A percentile compares a stretch with the other conserved stretches of the same genome.
Conservation (phyloP, 179 eudicot genomes). For the Drosera spatulata region DNA sequence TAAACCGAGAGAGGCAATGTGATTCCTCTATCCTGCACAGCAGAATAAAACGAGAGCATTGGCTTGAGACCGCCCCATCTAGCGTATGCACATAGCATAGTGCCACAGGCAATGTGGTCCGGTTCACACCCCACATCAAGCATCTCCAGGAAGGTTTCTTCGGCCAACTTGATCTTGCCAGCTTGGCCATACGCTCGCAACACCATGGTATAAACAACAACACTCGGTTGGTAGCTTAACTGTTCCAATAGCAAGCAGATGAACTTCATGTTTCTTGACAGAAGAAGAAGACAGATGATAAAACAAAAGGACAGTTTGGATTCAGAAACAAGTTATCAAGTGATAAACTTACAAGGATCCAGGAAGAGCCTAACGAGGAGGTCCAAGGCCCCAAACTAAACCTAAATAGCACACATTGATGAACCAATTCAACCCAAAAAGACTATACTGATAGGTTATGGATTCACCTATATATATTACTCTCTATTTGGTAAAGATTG, state of each 20-base stretch:
- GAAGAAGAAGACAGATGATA: too few species aligned
- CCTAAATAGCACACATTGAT: too few species aligned
- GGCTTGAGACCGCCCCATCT: conserved; percentile 87
- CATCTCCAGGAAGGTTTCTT: conserved; percentile 88
- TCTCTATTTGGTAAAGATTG: too few species aligned
- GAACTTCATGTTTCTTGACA: too few species aligned
- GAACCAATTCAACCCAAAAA: too few species aligned
- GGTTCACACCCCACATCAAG: conserved; percentile 96
- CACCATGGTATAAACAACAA: conserved; percentile 72
- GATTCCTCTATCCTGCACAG: conserved; percentile 59
- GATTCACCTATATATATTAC: too few species aligned
- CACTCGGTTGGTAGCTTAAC: conserved; percentile 79
- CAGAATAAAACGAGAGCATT: conserved; percentile 79
- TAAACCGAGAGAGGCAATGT: conserved; percentile 52
- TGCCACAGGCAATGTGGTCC: conserved; percentile 93
- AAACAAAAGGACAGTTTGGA: not conserved
- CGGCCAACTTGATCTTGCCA: conserved; percentile 85
- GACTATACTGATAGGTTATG: too few species aligned
- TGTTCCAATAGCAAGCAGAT: conserved; percentile 34
- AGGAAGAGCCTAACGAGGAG: too few species aligned
- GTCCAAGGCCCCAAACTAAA: too few species aligned
- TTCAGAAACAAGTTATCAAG: too few species aligned
- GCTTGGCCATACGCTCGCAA: conserved; percentile 85
- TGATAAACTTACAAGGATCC: too few species aligned
- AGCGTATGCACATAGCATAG: conserved; percentile 91